Base-by-base conservation (phyloP, 768 basidiomycete species). In the Phaeolepiota aurea region DNA sequence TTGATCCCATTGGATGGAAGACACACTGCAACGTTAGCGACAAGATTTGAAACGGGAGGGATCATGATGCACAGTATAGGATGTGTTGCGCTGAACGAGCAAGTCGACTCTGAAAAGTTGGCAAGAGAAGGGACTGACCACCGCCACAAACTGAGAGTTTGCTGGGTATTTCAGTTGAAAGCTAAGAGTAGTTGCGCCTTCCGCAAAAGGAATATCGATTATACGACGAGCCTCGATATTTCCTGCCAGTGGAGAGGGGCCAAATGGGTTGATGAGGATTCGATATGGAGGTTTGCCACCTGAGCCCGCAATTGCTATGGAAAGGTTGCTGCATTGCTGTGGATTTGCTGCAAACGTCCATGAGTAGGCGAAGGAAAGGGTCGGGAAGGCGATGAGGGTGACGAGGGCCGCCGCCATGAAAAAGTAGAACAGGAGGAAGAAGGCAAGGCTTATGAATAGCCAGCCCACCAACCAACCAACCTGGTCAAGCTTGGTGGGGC, bases 111-210 rank as follows among this genome's bases (percentile, higher is more conserved):
- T n/a, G 33, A 16, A 35, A 35, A 7, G 15, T n/a, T 16, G 14
- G 28, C 37, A 52, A 35, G 42, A 14, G 21, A 42, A 21, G 37
- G 28, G 4, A 76, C 82, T 62, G 51, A 86, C 85, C 51, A 87
- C 79, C 3, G 80, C 77, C 18, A 88, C 82, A 40, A 89, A 79
- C 51, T 84, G 79, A 2, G 83, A 82, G 52, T 76, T 68, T 36
- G 59, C 66, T 0, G 86, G 86, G 53, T 72, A 88, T 20, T 68
- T 71, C 39, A 87, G 68, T 52, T 72, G 58, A 55, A 87, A 81
- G 25, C 56, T 65, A 20, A 75, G 49, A 16, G 65, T 61, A 2
- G 54, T 63, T 4, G 58, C 54, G 18, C 57, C 50, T 19, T 58
- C 69, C 14, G 61, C 44, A 52, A 87, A 87, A 3, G 69, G 55